phyloP scores from a whole-genome alignment of 805 yeast species.

The Yamadazyma scolyti region DNA sequence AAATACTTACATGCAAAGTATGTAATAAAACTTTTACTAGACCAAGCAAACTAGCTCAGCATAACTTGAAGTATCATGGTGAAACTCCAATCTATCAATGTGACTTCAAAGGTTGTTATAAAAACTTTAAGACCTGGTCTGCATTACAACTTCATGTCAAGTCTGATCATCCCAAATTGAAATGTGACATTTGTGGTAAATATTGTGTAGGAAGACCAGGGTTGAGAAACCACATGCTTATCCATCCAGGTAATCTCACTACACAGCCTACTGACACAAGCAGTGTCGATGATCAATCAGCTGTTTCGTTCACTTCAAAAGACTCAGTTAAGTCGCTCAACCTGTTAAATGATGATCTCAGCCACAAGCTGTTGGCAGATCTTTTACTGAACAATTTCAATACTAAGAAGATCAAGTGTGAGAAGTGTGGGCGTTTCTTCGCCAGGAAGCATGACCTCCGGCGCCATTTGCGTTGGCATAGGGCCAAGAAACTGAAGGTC shows the following conservation, averaged over 20 bases:
- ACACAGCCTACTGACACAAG: too few species aligned
- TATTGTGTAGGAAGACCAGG: conserved; percentile 73
- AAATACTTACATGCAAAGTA: conserved; percentile 49
- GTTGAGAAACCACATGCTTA: conserved; percentile 64
- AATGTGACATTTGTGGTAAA: conserved; percentile 63
- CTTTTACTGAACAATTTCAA: conserved; percentile 35
- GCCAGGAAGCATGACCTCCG: conserved; percentile 44
- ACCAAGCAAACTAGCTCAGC: conserved; percentile 64
- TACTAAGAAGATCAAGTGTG: conserved; percentile 39
- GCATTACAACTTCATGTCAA: conserved; percentile 69
- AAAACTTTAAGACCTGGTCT: conserved; percentile 66
- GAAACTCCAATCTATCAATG: conserved; percentile 55
- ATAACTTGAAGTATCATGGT: conserved; percentile 63
- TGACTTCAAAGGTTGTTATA: conserved; percentile 57
- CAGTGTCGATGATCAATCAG: too few species aligned
- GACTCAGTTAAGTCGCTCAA: conserved; percentile 15
- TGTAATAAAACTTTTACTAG: conserved; percentile 66
- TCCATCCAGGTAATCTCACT: too few species aligned
- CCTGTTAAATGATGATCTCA: conserved; percentile 29
- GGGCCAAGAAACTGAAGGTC: too few species aligned
- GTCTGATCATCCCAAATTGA: conserved; percentile 66
- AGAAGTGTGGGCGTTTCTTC: conserved; percentile 54
- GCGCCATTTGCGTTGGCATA: conserved; percentile 55
- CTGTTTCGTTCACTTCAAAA: too few species aligned
- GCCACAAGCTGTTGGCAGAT: too few species aligned